These are phyloP conservation scores for Dalbergia cultrata DNA, from an alignment of 306 rosid genomes.

Conservation along the genomic window DNA sequence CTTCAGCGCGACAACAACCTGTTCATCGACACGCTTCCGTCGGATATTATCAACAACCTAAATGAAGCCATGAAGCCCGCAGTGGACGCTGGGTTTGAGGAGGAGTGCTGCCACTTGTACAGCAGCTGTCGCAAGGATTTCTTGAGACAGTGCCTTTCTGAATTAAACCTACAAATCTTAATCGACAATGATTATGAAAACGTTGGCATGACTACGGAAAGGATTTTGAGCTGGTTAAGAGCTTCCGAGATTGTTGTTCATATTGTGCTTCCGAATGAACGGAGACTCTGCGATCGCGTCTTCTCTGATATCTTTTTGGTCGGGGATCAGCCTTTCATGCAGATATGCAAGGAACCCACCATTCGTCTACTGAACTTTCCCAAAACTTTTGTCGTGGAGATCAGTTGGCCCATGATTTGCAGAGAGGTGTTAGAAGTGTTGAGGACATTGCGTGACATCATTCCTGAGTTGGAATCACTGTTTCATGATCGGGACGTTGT, in stretches of 20 bases:
- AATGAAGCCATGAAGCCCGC: neutral
- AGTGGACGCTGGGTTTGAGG: no score
- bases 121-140: no score
- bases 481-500: constrained; percentile 57
- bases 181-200: no score
- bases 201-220: no score
- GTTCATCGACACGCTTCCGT: neutral
- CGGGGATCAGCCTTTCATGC: no score
- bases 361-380: no score
- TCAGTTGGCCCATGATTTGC: constrained; percentile 54
- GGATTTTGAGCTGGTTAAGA: no score
- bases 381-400: constrained; percentile 42
- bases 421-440: constrained; percentile 50
- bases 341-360: no score
- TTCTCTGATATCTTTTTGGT: constrained; percentile 67
- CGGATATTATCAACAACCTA: neutral
- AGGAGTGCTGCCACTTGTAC: rapidly evolving
- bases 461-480: constrained; percentile 63
- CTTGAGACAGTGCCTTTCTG: no score
- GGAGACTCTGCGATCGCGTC: constrained; percentile 69
- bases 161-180: no score
- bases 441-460: constrained; percentile 62
- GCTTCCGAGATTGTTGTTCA: constrained; percentile 43
- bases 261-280: constrained; percentile 74
- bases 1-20: neutral